Percentiles rank a stretch among this genome's conserved stretches.
These are phyloP conservation scores for Eragrostis curvula DNA, from an alignment of 176 grass and related monocot genomes.

Conservation along the genomic window DNA sequence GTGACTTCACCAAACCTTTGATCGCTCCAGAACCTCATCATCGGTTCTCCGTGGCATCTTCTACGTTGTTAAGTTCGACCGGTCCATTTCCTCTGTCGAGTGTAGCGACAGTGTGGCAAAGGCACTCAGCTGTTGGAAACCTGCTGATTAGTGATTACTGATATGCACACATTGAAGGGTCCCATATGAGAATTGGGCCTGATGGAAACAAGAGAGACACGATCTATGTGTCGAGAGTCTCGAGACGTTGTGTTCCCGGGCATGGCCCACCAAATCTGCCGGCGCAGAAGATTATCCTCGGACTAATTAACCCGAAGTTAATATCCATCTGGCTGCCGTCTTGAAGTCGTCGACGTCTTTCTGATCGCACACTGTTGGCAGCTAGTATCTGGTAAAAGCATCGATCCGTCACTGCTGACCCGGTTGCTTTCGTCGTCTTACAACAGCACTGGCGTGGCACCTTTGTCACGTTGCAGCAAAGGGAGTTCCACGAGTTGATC, in stretches of 20 bases:
- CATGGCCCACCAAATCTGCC: background rate
- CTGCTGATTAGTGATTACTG: too few relatives aligned
- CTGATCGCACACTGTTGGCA: background rate
- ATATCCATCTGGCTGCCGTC: background rate
- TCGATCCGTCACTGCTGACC: background rate
- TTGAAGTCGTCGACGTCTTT: background rate
- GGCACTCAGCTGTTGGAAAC: background rate
- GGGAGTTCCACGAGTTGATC: background rate
- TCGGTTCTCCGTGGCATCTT: background rate
- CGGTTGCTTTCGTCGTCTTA: background rate
- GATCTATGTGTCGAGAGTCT: too few relatives aligned
- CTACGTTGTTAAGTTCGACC: background rate
- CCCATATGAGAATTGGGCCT: too few relatives aligned
- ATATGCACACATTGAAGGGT: too few relatives aligned
- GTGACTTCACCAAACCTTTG: background rate
- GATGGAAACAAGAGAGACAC: too few relatives aligned
- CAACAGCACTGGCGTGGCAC: slow-evolving; percentile 25
- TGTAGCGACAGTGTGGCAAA: background rate
- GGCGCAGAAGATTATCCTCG: background rate
- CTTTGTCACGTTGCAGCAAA: background rate
- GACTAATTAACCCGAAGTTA: background rate
- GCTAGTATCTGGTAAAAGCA: too few relatives aligned
- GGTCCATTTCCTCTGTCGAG: too few relatives aligned
- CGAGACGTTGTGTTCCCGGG: too few relatives aligned
- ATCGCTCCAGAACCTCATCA: background rate